Conservation (phyloP, 23 red algal genomes). For the Gracilaria caudata region DNA sequence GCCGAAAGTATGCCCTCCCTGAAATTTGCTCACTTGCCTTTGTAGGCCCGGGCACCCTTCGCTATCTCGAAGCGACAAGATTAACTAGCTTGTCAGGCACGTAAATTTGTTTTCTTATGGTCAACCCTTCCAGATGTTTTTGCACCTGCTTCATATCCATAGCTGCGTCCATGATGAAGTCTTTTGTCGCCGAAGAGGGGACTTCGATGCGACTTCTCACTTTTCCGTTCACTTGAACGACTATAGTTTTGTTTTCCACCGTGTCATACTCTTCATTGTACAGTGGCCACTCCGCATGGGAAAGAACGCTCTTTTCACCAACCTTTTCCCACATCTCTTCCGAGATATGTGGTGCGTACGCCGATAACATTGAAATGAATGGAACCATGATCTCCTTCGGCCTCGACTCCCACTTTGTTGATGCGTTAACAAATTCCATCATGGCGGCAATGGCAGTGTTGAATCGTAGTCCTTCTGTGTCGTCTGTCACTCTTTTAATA, state of each 20-base stretch:
- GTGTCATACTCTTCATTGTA: slow-evolving; percentile 75
- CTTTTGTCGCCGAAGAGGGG: slow-evolving; percentile 57
- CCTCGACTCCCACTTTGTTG: slow-evolving; percentile 83
- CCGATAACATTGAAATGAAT: slow-evolving; percentile 83
- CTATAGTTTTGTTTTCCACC: slow-evolving; percentile 74
- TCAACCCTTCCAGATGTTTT: slow-evolving; percentile 61
- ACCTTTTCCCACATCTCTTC: slow-evolving; percentile 96
- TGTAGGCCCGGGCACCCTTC: background rate
- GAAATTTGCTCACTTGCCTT: background rate
- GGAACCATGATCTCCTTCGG: slow-evolving; percentile 67
- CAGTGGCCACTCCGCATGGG: slow-evolving; percentile 77
- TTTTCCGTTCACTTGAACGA: slow-evolving; percentile 97
- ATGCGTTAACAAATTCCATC: slow-evolving; percentile 96
- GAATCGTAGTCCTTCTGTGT: slow-evolving; percentile 90
- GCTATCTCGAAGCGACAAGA: slow-evolving; percentile 72
- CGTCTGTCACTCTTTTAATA: slow-evolving; percentile 84
- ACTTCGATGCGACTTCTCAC: slow-evolving; percentile 77
- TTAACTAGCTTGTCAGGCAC: slow-evolving; percentile 95
- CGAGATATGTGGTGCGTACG: slow-evolving; percentile 92
- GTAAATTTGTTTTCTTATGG: slow-evolving; percentile 88
- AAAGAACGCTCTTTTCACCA: slow-evolving; percentile 55
- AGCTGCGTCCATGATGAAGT: slow-evolving; percentile 72
- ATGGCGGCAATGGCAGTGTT: slow-evolving; percentile 97
- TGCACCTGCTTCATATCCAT: slow-evolving; percentile 56
- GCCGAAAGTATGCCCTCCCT: background rate